Evolutionary conservation across 2,329 filamentous ascomycete genomes (phyloP).

Genomic region (Biscogniauxia mediterranea): DNA sequence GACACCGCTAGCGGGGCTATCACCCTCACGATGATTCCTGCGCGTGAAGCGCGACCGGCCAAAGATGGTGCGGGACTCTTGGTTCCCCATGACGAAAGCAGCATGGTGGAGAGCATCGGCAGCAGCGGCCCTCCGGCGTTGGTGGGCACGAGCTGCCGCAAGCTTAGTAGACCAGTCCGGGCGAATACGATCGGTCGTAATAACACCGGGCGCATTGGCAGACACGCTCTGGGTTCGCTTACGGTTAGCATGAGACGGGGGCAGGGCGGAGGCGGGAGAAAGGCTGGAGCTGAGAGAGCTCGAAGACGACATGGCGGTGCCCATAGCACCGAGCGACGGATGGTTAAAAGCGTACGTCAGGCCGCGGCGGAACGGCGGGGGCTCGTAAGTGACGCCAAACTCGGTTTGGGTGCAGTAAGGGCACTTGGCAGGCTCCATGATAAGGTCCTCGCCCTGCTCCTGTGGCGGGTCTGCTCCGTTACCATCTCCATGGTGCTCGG

Average conservation of each 20-base stretch:
- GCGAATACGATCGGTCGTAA: conserved; percentile 88
- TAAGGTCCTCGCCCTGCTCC: conserved; percentile 62
- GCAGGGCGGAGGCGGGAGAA: conserved; percentile 40
- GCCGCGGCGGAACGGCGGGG: conserved; percentile 84
- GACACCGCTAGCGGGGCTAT: conserved; percentile 27
- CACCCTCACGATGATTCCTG: conserved; percentile 41
- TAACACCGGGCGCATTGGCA: conserved; percentile 78
- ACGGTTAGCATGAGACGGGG: conserved; percentile 37
- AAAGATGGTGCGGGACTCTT: conserved; percentile 53
- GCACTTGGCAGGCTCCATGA: conserved; percentile 88
- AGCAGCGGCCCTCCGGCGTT: conserved; percentile 82
- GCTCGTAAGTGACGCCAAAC: conserved; percentile 92
- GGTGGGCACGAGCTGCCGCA: conserved; percentile 78
- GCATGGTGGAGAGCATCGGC: conserved; percentile 94
- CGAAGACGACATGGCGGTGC: conserved; percentile 80
- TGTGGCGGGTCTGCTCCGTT: conserved; percentile 39
- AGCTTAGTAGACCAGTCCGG: conserved; percentile 95
- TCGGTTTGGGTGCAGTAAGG: conserved; percentile 95
- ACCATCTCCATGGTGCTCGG: conserved; percentile 62
- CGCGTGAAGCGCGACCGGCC: conserved; percentile 54
- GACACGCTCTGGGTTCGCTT: conserved; percentile 64
- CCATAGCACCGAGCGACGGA: conserved; percentile 47
- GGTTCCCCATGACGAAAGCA: conserved; percentile 80
- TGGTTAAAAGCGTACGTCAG: conserved; percentile 63
- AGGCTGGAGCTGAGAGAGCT: conserved; percentile 69